These are phyloP conservation scores for Fragaria ananassa DNA, from an alignment of 306 rosid genomes.

Conservation along the genomic window DNA sequence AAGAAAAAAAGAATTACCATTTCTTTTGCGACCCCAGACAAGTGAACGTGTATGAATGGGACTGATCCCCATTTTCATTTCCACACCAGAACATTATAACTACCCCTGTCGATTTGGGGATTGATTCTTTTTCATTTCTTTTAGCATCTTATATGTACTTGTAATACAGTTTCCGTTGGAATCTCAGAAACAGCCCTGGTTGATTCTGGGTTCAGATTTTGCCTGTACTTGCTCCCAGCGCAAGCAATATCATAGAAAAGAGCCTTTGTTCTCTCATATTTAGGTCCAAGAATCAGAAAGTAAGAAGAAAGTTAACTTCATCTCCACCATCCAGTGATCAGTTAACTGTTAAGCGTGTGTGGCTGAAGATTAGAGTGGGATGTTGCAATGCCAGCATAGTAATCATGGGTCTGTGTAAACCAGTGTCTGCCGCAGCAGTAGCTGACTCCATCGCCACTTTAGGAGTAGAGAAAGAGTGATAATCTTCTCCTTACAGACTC, in stretches of 20 bases:
- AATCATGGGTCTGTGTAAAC: background rate
- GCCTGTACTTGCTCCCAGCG: background rate
- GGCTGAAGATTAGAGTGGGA: background rate
- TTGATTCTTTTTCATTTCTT: background rate
- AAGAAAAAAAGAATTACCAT: background rate
- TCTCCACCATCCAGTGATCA: background rate
- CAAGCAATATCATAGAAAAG: background rate
- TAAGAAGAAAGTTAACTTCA: background rate
- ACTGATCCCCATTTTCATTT: background rate
- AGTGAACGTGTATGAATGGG: background rate
- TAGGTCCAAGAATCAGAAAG: background rate
- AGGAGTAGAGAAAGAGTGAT: too few species aligned
- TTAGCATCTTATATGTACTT: background rate
- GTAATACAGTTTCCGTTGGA: background rate
- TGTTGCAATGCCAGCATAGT: background rate
- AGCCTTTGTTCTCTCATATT: background rate
- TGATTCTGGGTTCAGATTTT: background rate
- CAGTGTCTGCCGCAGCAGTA: background rate
- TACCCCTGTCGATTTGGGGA: background rate
- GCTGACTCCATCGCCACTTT: background rate
- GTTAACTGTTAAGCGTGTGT: background rate
- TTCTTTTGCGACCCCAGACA: background rate
- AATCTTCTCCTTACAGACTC: too few species aligned
- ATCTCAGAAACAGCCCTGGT: background rate
- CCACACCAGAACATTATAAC: background rate